phyloP scores from a whole-genome alignment of 169 alveolate genomes.

The Cystoisospora suis region DNA sequence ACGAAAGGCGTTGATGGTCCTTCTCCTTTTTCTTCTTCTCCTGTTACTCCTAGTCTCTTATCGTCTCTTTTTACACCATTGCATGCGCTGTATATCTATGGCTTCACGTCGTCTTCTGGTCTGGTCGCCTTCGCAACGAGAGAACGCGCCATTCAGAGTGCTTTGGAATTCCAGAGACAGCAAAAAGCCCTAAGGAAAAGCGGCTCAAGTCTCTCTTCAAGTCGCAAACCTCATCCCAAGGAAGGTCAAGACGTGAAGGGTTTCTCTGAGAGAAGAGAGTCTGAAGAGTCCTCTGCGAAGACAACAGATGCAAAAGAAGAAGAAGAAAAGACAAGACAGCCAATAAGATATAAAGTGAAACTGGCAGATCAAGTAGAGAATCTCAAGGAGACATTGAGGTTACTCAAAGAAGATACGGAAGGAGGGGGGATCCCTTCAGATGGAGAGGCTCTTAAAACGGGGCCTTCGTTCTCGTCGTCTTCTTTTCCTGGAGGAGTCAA shows the following conservation, averaged over 20 bases:
- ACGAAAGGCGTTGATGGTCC: neutral
- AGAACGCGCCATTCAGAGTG: constrained; percentile 57
- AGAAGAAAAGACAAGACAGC: neutral
- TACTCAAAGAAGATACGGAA: constrained; percentile 44
- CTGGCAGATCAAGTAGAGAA: constrained; percentile 3
- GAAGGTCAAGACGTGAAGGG: neutral
- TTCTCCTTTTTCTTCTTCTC: neutral
- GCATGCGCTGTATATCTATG: constrained; percentile 50
- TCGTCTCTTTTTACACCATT: neutral
- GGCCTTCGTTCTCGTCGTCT: too few species aligned
- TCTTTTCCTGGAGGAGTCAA: too few species aligned
- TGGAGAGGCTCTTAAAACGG: too few species aligned
- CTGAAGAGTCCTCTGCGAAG: constrained; percentile 28
- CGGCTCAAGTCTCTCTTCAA: neutral
- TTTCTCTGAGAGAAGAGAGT: neutral
- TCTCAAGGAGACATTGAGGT: neutral
- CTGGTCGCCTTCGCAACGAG: constrained; percentile 52
- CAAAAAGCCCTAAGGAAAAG: neutral
- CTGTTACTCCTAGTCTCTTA: constrained; percentile 34
- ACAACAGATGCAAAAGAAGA: neutral
- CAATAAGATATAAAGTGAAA: neutral
- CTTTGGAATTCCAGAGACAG: constrained; percentile 51
- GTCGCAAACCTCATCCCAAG: constrained; percentile 13
- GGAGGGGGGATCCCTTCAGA: too few species aligned
- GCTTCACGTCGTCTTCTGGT: neutral